phyloP scores from a whole-genome alignment of 23 red algal genomes.

The Gracilaria vermiculophylla region DNA sequence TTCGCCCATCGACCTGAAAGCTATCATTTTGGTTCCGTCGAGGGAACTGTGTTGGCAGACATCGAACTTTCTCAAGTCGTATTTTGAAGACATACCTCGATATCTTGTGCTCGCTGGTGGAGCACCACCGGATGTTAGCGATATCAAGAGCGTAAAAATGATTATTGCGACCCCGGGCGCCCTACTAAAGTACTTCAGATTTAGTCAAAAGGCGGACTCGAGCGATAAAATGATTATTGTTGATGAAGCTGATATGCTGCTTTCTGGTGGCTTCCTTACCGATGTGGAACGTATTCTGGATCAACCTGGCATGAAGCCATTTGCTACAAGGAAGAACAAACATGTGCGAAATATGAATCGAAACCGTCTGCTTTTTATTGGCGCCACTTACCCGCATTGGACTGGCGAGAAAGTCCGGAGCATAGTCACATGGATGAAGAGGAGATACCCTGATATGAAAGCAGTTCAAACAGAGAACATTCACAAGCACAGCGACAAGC shows the following conservation, averaged over 20 bases:
- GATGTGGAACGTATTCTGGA: conserved; percentile 72
- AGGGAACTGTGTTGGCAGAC: conserved; percentile 88
- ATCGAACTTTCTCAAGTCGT: conserved; percentile 27
- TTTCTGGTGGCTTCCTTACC: conserved; percentile 68
- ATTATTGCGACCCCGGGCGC: conserved; percentile 86
- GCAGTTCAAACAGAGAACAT: conserved; percentile 59
- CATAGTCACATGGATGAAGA: conserved; percentile 70
- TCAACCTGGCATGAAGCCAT: conserved; percentile 69
- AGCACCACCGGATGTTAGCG: conserved; percentile 53
- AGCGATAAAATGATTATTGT: conserved; percentile 72
- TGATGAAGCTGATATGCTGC: conserved; percentile 93
- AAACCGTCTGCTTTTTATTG: conserved; percentile 72
- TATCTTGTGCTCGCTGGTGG: conserved; percentile 76
- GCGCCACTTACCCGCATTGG: conserved; percentile 84
- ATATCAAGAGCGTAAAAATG: conserved; percentile 38
- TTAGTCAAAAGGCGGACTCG: conserved; percentile 34
- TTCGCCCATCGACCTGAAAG: conserved; percentile 39
- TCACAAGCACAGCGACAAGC: conserved; percentile 47
- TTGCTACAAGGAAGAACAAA: conserved; percentile 61
- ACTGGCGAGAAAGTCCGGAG: conserved; percentile 65
- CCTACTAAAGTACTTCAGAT: conserved; percentile 62
- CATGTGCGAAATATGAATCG: conserved; percentile 33
- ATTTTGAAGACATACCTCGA: conserved; percentile 38
- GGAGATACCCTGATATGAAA: conserved; percentile 65
- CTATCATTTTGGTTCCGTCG: conserved; percentile 87